Percentiles rank a stretch among this genome's conserved stretches.
Conservation (phyloP, 179 eudicot genomes). For the Spergularia azorica region DNA sequence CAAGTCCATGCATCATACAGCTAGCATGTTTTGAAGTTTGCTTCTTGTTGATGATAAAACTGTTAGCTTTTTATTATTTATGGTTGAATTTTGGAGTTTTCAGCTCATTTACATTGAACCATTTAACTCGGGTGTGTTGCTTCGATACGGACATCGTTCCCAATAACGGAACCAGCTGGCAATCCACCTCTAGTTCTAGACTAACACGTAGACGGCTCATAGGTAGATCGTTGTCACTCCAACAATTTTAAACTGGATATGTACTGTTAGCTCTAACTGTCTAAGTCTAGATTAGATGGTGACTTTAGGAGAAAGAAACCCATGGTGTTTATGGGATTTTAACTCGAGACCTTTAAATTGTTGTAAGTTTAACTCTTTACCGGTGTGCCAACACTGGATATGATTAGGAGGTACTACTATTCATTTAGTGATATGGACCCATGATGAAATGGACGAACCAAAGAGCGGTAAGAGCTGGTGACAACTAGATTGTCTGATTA, state of each 20-base stretch:
- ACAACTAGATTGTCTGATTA: slow-evolving; percentile 5
- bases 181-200: neutral
- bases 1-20: slow-evolving; percentile 22
- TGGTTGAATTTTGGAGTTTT: neutral
- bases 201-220: too few relatives aligned
- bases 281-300: too few relatives aligned
- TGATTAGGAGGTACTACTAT: neutral
- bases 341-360: too few relatives aligned
- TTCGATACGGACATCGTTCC: slow-evolving; percentile 12
- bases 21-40: slow-evolving; percentile 3
- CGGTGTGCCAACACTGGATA: too few relatives aligned
- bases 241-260: too few relatives aligned
- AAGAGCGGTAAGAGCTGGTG: neutral
- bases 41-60: neutral
- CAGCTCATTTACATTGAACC: neutral
- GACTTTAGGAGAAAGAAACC: too few relatives aligned
- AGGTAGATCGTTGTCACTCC: too few relatives aligned
- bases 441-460: neutral
- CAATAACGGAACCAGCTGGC: slow-evolving; percentile 18
- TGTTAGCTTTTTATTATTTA: neutral
- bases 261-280: too few relatives aligned
- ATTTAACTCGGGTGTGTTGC: neutral
- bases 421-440: slow-evolving; percentile 13
- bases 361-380: too few relatives aligned
- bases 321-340: too few relatives aligned